phyloP scores from a whole-genome alignment of 768 basidiomycete species.

The Trametes meyenii region DNA sequence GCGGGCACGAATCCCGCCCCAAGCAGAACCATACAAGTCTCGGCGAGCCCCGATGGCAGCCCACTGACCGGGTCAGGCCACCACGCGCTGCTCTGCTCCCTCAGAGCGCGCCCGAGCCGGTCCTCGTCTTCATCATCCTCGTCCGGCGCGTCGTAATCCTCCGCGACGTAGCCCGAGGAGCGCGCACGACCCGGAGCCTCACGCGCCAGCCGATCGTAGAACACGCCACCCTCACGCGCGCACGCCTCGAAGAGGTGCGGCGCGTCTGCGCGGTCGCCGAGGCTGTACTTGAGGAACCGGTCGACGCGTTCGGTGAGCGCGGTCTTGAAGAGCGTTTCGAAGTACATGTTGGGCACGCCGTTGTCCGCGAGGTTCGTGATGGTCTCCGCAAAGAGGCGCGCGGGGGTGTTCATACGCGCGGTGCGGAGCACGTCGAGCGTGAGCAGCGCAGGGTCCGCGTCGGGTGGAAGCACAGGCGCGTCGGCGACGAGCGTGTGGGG shows the following conservation, averaged over 20 bases:
- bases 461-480: not conserved
- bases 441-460: constrained; percentile 44
- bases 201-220: constrained; percentile 30
- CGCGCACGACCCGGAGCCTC: constrained; percentile 32
- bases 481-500: too few relatives aligned
- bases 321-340: constrained; percentile 35
- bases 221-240: constrained; percentile 12
- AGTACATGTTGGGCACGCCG: constrained; percentile 46
- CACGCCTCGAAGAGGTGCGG: too few relatives aligned
- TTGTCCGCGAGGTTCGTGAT: constrained; percentile 69
- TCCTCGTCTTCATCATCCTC: constrained; percentile 22
- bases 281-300: too few relatives aligned
- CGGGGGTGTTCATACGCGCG: constrained; percentile 49
- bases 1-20: too few relatives aligned
- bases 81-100: constrained; percentile 49
- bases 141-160: not conserved
- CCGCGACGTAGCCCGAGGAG: constrained; percentile 27
- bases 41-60: too few relatives aligned
- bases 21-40: too few relatives aligned
- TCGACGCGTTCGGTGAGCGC: not conserved
- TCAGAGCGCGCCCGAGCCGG: constrained; percentile 18
- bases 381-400: constrained; percentile 54
- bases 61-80: too few relatives aligned
- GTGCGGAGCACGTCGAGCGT: constrained; percentile 58
- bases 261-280: too few relatives aligned